These are phyloP conservation scores for Penicillium coprophilum DNA, from an alignment of 495 filamentous ascomycete species.

Conservation along the genomic window DNA sequence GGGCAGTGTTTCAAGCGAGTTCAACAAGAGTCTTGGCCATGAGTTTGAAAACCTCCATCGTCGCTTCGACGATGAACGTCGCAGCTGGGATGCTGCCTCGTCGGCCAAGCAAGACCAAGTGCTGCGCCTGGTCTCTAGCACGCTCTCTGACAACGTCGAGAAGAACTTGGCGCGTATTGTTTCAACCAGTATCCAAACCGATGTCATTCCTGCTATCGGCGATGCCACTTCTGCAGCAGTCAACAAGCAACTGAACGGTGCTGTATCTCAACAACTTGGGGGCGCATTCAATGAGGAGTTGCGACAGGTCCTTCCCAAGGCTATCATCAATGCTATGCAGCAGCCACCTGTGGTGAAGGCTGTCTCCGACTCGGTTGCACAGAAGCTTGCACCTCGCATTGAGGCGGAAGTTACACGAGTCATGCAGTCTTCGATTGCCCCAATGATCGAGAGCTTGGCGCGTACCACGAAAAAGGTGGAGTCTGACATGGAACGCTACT, in stretches of 20 bases:
- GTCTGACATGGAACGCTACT: slow-evolving; percentile 63
- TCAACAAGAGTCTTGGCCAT: slow-evolving; percentile 53
- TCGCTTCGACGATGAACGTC: slow-evolving; percentile 64
- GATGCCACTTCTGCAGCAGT: slow-evolving; percentile 52
- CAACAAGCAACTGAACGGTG: slow-evolving; percentile 59
- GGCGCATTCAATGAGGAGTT: slow-evolving; percentile 54
- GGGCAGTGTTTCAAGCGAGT: slow-evolving; percentile 52
- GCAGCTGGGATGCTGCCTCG: slow-evolving; percentile 61
- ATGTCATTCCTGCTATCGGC: slow-evolving; percentile 60
- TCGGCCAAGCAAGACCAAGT: slow-evolving; percentile 74
- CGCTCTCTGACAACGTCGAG: slow-evolving; percentile 88
- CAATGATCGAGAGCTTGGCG: slow-evolving; percentile 62
- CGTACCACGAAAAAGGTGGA: slow-evolving; percentile 60
- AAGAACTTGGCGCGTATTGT: slow-evolving; percentile 72
- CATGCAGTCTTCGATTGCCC: slow-evolving; percentile 60
- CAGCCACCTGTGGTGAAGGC: slow-evolving; percentile 65
- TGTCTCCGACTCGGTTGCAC: slow-evolving; percentile 68
- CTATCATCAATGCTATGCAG: slow-evolving; percentile 62
- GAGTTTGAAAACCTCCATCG: slow-evolving; percentile 60
- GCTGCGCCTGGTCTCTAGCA: slow-evolving; percentile 81
- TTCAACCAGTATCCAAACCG: slow-evolving; percentile 60
- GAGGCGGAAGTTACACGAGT: slow-evolving; percentile 64
- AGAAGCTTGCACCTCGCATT: slow-evolving; percentile 62
- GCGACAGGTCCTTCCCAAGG: slow-evolving; percentile 53
- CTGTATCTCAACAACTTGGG: slow-evolving; percentile 50